phyloP scores from a whole-genome alignment of 2,329 filamentous ascomycete genomes.

The Ramularia collo-cygni region DNA sequence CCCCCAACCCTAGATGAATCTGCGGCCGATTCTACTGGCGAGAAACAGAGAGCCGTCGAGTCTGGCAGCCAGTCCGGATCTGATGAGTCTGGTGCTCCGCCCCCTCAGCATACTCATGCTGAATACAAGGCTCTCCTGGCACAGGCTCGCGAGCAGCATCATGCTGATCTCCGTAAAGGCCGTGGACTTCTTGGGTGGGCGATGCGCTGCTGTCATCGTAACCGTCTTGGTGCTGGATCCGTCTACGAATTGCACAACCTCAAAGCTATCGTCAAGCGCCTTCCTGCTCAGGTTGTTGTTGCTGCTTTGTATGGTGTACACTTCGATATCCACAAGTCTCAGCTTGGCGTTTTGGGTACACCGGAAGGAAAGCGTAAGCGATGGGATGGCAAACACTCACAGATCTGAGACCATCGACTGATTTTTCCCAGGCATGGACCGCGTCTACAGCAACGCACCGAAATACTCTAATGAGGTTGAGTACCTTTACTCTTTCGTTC shows the following conservation, averaged over 20 bases:
- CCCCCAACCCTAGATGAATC: conserved; percentile 35
- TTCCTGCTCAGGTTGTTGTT: conserved; percentile 60
- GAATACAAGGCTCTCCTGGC: conserved; percentile 58
- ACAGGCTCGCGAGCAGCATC: conserved; percentile 51
- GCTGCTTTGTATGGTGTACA: conserved; percentile 65
- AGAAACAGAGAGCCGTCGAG: conserved; percentile 31
- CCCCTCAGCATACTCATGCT: conserved; percentile 14
- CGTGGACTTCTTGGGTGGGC: conserved; percentile 72
- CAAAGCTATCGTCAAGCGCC: conserved; percentile 53
- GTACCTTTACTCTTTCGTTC: conserved; percentile 60
- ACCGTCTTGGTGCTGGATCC: conserved; percentile 64
- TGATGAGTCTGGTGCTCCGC: no score
- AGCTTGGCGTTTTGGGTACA: conserved; percentile 62
- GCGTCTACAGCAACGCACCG: conserved; percentile 50
- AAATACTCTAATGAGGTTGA: conserved; percentile 59
- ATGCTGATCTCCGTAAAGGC: conserved; percentile 56
- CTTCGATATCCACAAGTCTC: conserved; percentile 76
- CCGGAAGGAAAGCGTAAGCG: conserved; percentile 68
- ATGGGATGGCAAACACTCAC: no score
- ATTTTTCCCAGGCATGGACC: no score
- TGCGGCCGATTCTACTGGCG: conserved; percentile 34
- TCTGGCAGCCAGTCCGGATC: no score
- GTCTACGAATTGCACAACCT: conserved; percentile 71
- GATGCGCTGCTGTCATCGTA: conserved; percentile 68
- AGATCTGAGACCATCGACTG: no score